Percentiles rank a stretch among this genome's conserved stretches.
phyloP scores from a whole-genome alignment of 768 basidiomycete species.

The Heimioporus sp. region DNA sequence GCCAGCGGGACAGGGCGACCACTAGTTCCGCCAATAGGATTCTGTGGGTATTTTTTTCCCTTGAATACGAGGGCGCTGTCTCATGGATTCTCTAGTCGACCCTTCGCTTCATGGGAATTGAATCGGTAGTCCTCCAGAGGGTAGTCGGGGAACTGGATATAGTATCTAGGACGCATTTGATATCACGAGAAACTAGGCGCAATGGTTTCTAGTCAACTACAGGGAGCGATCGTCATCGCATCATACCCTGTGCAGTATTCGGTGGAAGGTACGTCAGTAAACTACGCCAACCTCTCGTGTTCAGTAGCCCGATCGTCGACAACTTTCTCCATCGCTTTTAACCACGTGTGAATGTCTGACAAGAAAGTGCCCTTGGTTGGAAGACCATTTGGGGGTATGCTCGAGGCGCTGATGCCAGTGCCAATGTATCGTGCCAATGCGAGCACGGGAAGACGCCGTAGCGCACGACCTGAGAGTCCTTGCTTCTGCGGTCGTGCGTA shows the following conservation, averaged over 20 bases:
- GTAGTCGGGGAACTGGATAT: conserved; percentile 4
- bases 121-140: not conserved
- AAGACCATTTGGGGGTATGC: conserved; percentile 4
- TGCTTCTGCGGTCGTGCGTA: conserved; percentile 45
- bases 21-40: conserved; percentile 13
- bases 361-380: conserved; percentile 7
- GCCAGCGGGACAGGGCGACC: not conserved
- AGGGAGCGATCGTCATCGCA: not conserved
- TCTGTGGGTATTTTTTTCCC: conserved; percentile 16
- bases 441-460: conserved; percentile 91
- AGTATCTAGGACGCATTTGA: not conserved
- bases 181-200: not conserved
- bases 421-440: conserved; percentile 85
- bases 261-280: not conserved
- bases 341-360: conserved; percentile 64
- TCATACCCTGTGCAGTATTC: not conserved
- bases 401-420: conserved; percentile 34
- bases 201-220: not conserved
- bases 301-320: conserved; percentile 58
- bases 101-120: conserved; percentile 20
- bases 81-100: conserved; percentile 18
- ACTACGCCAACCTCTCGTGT: conserved; percentile 43
- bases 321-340: conserved; percentile 81
- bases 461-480: conserved; percentile 88
- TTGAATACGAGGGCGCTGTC: not conserved